phyloP scores from a whole-genome alignment of 768 basidiomycete genomes.

The Panaeolus papilionaceus region DNA sequence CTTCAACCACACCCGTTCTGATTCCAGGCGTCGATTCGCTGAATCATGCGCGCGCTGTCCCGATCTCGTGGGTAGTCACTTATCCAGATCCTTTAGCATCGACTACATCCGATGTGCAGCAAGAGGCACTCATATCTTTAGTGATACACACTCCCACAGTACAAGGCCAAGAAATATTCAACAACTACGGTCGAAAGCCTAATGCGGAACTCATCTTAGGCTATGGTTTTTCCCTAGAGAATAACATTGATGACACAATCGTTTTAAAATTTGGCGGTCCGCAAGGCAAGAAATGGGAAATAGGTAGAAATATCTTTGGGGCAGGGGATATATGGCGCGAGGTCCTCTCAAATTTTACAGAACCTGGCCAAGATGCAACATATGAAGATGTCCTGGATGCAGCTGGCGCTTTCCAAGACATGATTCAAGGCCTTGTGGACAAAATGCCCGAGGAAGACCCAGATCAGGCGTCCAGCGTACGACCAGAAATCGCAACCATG shows the following conservation, averaged over 20 bases:
- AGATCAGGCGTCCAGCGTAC: constrained; percentile 34
- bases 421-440: constrained; percentile 60
- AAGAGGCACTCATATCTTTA: constrained; percentile 60
- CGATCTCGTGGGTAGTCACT: constrained; percentile 82
- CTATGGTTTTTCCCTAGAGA: constrained; percentile 84
- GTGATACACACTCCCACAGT: constrained; percentile 53
- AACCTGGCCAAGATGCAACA: constrained; percentile 29
- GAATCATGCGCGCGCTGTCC: constrained; percentile 82
- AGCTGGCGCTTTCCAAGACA: constrained; percentile 66
- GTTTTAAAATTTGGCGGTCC: constrained; percentile 75
- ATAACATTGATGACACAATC: constrained; percentile 89
- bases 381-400: constrained; percentile 76
- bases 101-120: constrained; percentile 12
- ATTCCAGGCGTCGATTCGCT: constrained; percentile 88
- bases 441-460: constrained; percentile 49
- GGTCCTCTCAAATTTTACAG: constrained; percentile 43
- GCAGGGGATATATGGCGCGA: constrained; percentile 68
- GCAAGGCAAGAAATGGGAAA: constrained; percentile 59
- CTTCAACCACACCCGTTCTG: constrained; percentile 74
- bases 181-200: constrained; percentile 93
- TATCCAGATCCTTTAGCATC: constrained; percentile 33
- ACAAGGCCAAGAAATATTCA: constrained; percentile 69
- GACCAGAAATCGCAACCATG: constrained; percentile 70
- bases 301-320: constrained; percentile 62
- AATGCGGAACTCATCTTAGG: constrained; percentile 91